Base-by-base conservation (phyloP, 192 early-diverging fungal genomes). In the Coemansia sp. region DNA sequence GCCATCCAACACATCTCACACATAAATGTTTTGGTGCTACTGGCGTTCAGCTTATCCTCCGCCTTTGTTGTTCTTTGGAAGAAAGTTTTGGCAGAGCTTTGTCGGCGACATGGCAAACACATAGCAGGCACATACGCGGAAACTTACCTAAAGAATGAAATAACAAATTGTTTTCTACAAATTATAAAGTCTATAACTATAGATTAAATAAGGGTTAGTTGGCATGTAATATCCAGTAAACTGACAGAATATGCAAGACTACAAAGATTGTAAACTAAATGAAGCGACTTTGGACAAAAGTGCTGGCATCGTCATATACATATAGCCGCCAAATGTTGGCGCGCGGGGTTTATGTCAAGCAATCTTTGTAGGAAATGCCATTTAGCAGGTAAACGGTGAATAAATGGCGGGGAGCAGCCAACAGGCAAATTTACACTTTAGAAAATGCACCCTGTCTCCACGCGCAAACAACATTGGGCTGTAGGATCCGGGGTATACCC, bases 1-100 rank as follows among this genome's bases (percentile, higher is more conserved):
- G n/a, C 15, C 45, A 35, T 62, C 61, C 51, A 50, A 62, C 61
- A 62, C 61, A 62, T 49, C 37, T 53, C 35, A 27, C 47, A 49
- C 43, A 45, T 24, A 49, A 47, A 60, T 60, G 61, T 62, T 47
- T 57, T 57, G 53, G 54, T 57, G 52, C 63, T 65, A 65, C 63
- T 65, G 54, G 38, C 41, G 43, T n/a, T 35, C 2, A 15, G 52
- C 52, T 29, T 17, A 15, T 49, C 32, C 47, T 45, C 53, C 53
- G 29, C 25, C 14, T 29, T 55, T 27, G 53, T 19, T n/a, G 41
- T n/a, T 43, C 8, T 45, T 45, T 45, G 41, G 14, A 45, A n/a
- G 29, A 35, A 35, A 8, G 5, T 35, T 35, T 35, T 35, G 32
- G 32, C 32, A 35, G 32, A 8, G 32, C 32, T 35, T 35, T 35